Base-by-base conservation (phyloP, 768 basidiomycete species). In the Arthromyces matolae region DNA sequence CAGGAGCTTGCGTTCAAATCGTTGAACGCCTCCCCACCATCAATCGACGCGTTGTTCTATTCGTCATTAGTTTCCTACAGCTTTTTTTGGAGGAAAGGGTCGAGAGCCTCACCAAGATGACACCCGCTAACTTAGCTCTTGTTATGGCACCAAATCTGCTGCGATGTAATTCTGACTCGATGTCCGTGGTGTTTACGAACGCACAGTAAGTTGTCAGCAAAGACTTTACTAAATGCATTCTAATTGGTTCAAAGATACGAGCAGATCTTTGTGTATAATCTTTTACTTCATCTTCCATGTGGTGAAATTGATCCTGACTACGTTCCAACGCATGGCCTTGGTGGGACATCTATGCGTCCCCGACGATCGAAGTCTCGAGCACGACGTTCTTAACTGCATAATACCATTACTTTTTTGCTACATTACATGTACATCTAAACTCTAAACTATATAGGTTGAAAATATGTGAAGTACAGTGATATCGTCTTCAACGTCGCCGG, bases 111-210 rank as follows among this genome's bases (percentile, higher is more conserved):
- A 93, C 90, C 33, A 92, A 94, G 69, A 95, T 94, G 93, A 94
- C 90, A 3, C 79, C 87, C 9, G 83, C 83, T 29, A 93, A 93
- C 64, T 68, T 95, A 52, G 90, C 93, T 8, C 69, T 94, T 13
- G 90, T 96, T 16, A 88, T 96, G 84, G 90, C 93, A 1, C 93
- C 93, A 7, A 95, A 95, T 66, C 64, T 96, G 35, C 65, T 96
- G 36, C 73, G 93, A 46, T 94, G 93, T 60, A 86, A 76, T 56
- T 92, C 89, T 13, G 86, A 92, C 39, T 88, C 83, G n/a, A 85
- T 93, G 77, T 76, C 86, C 6, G 73, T 93, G 8, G 92, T 93
- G 8, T 94, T 92, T 62, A 93, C 88, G 25, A 96, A 95, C 65
- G 80, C 93, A 12, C 86, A 88, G 91, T 93, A 60, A 68, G 89